phyloP scores from a whole-genome alignment of 495 filamentous ascomycete genomes.

The Daldinia loculata region DNA sequence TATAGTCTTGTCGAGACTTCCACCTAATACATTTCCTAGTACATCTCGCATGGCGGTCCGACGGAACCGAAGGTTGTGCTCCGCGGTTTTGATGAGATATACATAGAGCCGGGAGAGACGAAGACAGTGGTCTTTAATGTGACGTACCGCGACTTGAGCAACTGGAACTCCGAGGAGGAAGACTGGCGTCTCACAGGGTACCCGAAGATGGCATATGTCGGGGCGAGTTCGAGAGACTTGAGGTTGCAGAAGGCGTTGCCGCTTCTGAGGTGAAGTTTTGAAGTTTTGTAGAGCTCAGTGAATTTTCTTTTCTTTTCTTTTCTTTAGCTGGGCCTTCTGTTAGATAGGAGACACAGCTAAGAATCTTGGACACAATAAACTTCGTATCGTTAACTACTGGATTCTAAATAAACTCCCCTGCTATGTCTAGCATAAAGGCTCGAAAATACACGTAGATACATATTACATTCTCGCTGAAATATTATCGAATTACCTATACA shows the following conservation, averaged over 20 bases:
- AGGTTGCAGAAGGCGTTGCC: slow-evolving; percentile 27
- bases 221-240: slow-evolving; percentile 51
- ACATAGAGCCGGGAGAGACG: slow-evolving; percentile 65
- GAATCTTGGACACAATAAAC: not conserved
- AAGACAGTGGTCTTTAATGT: slow-evolving; percentile 71
- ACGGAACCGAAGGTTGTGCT: slow-evolving; percentile 77
- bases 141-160: slow-evolving; percentile 76
- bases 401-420: not conserved
- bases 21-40: slow-evolving; percentile 53
- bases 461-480: not conserved
- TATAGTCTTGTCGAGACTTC: not conserved
- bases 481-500: not conserved
- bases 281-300: not conserved
- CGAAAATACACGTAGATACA: not conserved
- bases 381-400: not conserved
- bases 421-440: not conserved
- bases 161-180: slow-evolving; percentile 80
- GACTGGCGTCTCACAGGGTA: slow-evolving; percentile 71
- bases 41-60: slow-evolving; percentile 64
- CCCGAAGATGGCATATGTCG: slow-evolving; percentile 51
- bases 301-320: no score
- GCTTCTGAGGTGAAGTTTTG: slow-evolving; percentile 3
- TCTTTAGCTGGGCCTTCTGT: not conserved
- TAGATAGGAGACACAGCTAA: not conserved
- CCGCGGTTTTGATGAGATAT: slow-evolving; percentile 80